Evolutionary conservation across 116 monocot genomes (phyloP), one percentile per base, ranked within the genome.

Genomic region (Zostera marina): DNA sequence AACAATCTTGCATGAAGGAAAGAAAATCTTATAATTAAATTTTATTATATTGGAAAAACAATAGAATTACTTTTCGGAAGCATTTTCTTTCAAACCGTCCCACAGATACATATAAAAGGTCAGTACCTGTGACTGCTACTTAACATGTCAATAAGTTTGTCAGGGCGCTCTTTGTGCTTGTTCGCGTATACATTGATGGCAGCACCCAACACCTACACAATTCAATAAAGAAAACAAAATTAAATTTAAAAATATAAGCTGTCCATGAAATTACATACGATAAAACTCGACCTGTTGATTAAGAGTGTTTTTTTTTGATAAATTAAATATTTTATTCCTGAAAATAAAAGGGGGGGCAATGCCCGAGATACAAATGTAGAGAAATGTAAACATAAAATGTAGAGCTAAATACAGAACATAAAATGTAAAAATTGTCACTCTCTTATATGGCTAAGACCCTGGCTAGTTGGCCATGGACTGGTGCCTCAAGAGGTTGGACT

Each of bases 141-240:
- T 42, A 94, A 67, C 88, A 88, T 94, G 61, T 94, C 94, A 40
- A 94, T 88, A 25, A 88, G 79, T 47, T 81, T 81, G 59, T 94
- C 94, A 61, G 88, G 94, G 14, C 94, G 76, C 60, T 94, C 94
- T 76, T 84, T 94, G 70, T 94, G 94, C 52, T 78, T 84, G 64
- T 75, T 77, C 21, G 84, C 88, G 73, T 94, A 88, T 24, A 85
- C 82, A 74, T 81, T 88, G 41, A 88, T 88, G 21, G 88, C 94
- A 56, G 94, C 88, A 73, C 79, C 74, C 22, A 94, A 54, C 2
- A 68, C 66, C 54, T 68, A 53, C 22, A 41, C 22, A 23, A 12
- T 44, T 46, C 45, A 20, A 60, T 23, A 45, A 22, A 15, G 24
- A 20, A 9, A 19, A 54, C 10, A 13, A 57, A 24, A 22, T 44